Base-by-base conservation (phyloP, 129 eudicot genomes). In the Lactuca saligna region DNA sequence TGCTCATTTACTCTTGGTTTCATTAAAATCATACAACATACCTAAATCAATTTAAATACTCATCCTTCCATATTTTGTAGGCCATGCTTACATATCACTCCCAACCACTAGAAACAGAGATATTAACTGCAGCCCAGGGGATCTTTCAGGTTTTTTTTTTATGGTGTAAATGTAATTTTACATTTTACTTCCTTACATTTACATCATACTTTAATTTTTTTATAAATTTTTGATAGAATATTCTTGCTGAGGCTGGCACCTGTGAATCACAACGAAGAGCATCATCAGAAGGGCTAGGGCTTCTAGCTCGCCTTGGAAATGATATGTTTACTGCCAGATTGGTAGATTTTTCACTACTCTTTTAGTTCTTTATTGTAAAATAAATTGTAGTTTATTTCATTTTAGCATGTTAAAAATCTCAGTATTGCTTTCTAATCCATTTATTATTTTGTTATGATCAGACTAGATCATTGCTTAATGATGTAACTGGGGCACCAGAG, bases 201-300 rank as follows among this genome's bases (percentile, higher is more conserved):
- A 29, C 55, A 29, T 32, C 46, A 29, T 59, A 63, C 44, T 39
- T 39, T 39, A 6, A 39, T 7, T 39, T 6, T 6, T 6, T 46
- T 46, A 12, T 5, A 39, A 10, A 54, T 46, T 46, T 35, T 67
- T 79, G 79, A 69, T 88, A 93, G 98, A 79, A 80, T 63, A 93
- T 93, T 85, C 81, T 93, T 68, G 91, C 95, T 57, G 97, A 89
- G 74, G 98, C 95, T 77, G 95, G 88, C 59, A 85, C 89, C 42
- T 86, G 90, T 79, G 88, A 91, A 82, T 82, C 98, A 57, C 92
- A 89, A 82, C 98, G 98, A 38, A 89, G 98, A 78, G 98, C 98
- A 60, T 84, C 95, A 34, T 75, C 95, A 20, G 98, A 93, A 89
- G 98, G 98, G 65, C 90, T 93, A 75, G 98, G 98, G 72, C 63